These are phyloP conservation scores for Cercospora sojina DNA, from an alignment of 2,329 filamentous ascomycete genomes.

Conservation along the genomic window DNA sequence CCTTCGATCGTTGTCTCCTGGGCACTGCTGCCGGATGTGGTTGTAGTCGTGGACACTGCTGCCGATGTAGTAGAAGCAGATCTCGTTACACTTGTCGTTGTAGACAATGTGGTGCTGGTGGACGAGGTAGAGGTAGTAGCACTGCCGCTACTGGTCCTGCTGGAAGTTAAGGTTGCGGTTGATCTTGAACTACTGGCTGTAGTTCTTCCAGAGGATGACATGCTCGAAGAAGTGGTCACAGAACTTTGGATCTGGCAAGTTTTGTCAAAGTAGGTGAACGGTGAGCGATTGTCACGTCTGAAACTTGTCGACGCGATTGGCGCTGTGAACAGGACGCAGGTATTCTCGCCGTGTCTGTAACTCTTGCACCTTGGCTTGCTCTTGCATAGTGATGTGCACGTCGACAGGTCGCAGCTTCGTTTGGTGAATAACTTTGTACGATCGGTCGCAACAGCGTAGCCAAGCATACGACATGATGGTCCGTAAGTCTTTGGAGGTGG, in stretches of 20 bases:
- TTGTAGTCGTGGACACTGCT: background rate
- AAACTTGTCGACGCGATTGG: background rate
- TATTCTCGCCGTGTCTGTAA: background rate
- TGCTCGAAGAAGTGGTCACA: background rate
- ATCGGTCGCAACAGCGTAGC: background rate
- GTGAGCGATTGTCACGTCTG: background rate
- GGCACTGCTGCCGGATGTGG: background rate
- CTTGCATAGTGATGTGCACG: background rate
- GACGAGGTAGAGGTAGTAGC: background rate
- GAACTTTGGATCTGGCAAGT: background rate
- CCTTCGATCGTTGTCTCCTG: background rate
- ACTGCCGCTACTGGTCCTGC: background rate
- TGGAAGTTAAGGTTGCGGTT: background rate
- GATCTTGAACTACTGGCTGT: background rate
- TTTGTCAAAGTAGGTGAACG: background rate
- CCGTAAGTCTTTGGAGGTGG: background rate
- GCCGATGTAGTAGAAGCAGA: background rate
- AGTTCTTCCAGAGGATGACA: background rate
- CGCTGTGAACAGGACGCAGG: background rate
- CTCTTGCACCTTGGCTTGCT: background rate
- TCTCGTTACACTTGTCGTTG: background rate
- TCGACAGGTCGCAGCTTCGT: background rate
- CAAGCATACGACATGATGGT: background rate
- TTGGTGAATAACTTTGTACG: background rate
- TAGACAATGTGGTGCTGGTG: background rate